Evolutionary conservation across 2,329 filamentous ascomycete genomes (phyloP), one percentile per base, ranked within the genome.

Genomic region (Calonectria pauciramosa): DNA sequence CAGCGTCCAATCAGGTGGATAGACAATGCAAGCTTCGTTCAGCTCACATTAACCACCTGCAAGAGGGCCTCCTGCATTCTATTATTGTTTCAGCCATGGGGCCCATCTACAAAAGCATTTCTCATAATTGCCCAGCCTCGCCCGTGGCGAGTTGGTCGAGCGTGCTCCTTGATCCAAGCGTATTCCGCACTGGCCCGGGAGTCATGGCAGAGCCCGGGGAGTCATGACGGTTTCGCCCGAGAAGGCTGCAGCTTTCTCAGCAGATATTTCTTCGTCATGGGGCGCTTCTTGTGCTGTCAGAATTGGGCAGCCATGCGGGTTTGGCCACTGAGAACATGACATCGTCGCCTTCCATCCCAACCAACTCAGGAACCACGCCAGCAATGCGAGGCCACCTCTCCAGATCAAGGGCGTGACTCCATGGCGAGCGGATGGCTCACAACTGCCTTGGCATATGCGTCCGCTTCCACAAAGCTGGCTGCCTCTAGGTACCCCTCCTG

Each of bases 291-390:
- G 36, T 54, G 2, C 23, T 64, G 26, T 76, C 18, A 74, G 52
- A 41, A 65, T 51, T 11, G 20, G 28, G 56, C 56, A 63, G 34
- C 56, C n/a, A 63, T 41, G 34, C 34, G 34, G 30, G 54, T 28
- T 63, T 10, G n/a, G 38, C 41, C n/a, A 26, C 30, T 23, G 30
- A 18, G 9, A 51, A 67, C 73, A 34, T 64, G 71, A 54, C 71
- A 74, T 68, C 52, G 76, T 72, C 13, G 36, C 67, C 54, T 66
- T 60, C 68, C 71, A 72, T 32, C 73, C 73, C 52, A 74, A 51
- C 71, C 71, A 76, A 47, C 73, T 74, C 32, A 72, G n/a, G 38
- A 72, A 63, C 73, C 73, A 75, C 9, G 68, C 73, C 30, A 75
- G 14, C 32, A 63, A 51, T 34, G 65, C 68, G 44, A 75, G 38